Evolutionary conservation across 192 early-diverging fungal species (phyloP), one percentile per base, ranked within the genome.

Genomic region (Backusella luteola): DNA sequence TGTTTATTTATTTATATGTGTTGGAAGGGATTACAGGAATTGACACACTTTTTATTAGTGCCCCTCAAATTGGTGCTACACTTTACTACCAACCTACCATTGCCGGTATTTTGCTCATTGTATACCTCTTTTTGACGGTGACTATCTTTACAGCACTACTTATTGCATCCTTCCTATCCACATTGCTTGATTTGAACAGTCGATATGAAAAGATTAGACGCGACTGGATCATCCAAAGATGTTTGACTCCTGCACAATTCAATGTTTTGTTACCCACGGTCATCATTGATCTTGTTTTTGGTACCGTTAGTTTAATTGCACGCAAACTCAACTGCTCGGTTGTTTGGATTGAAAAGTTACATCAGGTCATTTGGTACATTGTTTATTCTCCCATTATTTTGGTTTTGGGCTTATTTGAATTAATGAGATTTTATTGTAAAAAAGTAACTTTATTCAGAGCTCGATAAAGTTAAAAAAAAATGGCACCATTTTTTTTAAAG

Each of bases 51-150:
- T 11, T 11, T 74, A n/a, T 36, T 71, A 83, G 82, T 71, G 71
- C 82, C 9, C 82, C 82, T 9, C 63, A 75, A 9, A 77, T 83
- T 36, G 82, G 76, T 14, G 75, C 69, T 15, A 83, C 82, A 11
- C 21, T 80, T 41, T 49, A 53, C n/a, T 83, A 77, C 49, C 71
- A 80, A 36, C 79, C 79, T 12, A 41, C 35, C 8, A 63, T 71
- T 19, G 76, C 67, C 9, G 69, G 75, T 19, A 63, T 80, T 21
- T 39, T 83, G 2, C 56, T 83, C 7, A 67, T 77, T 36, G 42
- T 66, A 12, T 83, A 80, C 46, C 41, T 83, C 41, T 80, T 83
- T 34, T 41, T 83, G 46, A 77, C 68, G 6, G 35, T 63, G 15
- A 53, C 78, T 29, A 26, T 77, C 26, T 17, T 83, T 0, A 71